A percentile compares a stretch with the other conserved stretches of the same genome.
Evolutionary conservation across 2,329 filamentous ascomycete genomes (phyloP).

Genomic region (Thyridium curvatum): DNA sequence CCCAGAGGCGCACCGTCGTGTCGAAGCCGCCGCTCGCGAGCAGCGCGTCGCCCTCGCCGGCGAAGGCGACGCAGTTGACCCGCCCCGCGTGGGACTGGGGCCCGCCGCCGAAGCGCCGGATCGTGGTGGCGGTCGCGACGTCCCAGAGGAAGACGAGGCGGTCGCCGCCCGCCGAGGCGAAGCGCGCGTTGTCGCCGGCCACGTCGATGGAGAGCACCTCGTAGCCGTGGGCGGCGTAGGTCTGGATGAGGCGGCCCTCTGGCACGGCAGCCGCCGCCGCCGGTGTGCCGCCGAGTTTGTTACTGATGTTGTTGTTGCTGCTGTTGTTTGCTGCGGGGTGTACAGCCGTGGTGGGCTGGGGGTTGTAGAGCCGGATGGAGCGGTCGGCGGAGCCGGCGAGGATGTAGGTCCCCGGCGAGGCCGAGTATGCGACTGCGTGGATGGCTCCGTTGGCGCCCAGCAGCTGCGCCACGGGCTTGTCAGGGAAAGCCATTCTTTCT

Average conservation of each 20-base stretch:
- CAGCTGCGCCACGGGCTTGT: conserved; percentile 47
- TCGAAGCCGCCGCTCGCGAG: conserved; percentile 71
- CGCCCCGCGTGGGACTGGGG: conserved; percentile 59
- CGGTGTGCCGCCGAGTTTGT: conserved; percentile 7
- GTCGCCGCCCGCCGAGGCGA: conserved; percentile 85
- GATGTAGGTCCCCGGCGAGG: conserved; percentile 68
- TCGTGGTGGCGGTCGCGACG: conserved; percentile 71
- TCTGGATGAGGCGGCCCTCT: conserved; percentile 67
- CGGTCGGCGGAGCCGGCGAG: conserved; percentile 84
- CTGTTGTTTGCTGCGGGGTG: conserved; percentile 8
- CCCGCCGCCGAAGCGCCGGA: conserved; percentile 61
- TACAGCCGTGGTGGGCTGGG: conserved; percentile 38
- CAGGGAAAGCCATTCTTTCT: conserved; percentile 35
- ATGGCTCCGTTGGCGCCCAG: conserved; percentile 58
- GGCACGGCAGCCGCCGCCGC: conserved; percentile 20
- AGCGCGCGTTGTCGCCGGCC: conserved; percentile 70
- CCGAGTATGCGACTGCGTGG: conserved; percentile 67
- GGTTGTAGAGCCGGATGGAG: conserved; percentile 80
- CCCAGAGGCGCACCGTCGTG: conserved; percentile 72
- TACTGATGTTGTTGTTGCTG: background rate
- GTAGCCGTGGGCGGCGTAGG: conserved; percentile 86
- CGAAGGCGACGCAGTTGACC: conserved; percentile 75
- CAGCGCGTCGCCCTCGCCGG: conserved; percentile 66
- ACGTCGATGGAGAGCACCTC: conserved; percentile 80
- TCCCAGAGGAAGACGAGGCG: conserved; percentile 93